Conservation (phyloP, 768 basidiomycete species). For the Porpolomopsis calyptriformis region DNA sequence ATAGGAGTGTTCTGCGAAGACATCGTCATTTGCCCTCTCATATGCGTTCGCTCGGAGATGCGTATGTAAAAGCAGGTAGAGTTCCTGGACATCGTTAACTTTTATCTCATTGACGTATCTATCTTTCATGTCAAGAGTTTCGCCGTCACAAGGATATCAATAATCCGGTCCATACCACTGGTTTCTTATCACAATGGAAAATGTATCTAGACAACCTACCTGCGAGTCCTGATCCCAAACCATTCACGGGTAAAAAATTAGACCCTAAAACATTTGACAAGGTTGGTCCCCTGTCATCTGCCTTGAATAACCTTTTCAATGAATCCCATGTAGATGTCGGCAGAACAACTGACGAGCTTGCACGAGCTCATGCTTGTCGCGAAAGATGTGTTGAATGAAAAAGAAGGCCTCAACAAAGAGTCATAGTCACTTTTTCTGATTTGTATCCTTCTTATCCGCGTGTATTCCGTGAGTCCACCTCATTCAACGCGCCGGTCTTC, state of each 20-base stretch:
- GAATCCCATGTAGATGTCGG: slow-evolving; percentile 54
- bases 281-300: slow-evolving; percentile 29
- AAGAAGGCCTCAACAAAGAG: slow-evolving; percentile 11
- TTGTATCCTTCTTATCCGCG: too few relatives aligned
- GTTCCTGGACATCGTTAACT: too few relatives aligned
- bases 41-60: too few relatives aligned
- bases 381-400: slow-evolving; percentile 71
- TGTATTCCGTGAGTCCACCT: too few relatives aligned
- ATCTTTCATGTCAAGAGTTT: slow-evolving; percentile 74
- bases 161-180: slow-evolving; percentile 87
- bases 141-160: slow-evolving; percentile 66
- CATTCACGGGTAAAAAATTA: slow-evolving; percentile 55
- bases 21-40: too few relatives aligned
- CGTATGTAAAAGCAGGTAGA: too few relatives aligned
- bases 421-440: neutral
- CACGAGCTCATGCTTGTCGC: slow-evolving; percentile 92
- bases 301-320: neutral
- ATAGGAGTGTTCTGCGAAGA: too few relatives aligned
- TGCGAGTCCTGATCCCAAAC: slow-evolving; percentile 29
- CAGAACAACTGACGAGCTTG: slow-evolving; percentile 84
- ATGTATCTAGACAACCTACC: slow-evolving; percentile 72
- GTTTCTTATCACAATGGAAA: slow-evolving; percentile 95
- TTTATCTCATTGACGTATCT: too few relatives aligned
- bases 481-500: too few relatives aligned
- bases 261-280: slow-evolving; percentile 69